Evolutionary conservation across 371 early-diverging fungal genomes (phyloP).

Genomic region (Mortierella sp.): DNA sequence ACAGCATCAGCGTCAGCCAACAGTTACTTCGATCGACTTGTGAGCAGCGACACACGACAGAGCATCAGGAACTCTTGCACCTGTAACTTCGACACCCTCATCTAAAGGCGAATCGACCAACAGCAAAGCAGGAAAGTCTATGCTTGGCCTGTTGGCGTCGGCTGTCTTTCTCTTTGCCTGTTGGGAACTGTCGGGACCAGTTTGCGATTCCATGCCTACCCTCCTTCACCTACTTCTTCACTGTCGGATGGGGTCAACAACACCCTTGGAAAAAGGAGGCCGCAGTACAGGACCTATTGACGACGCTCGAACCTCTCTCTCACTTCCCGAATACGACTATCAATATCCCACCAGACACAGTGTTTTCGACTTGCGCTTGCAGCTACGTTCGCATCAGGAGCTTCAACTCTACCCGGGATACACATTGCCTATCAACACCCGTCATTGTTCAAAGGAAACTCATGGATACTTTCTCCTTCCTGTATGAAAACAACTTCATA

Average conservation of each 20-base stretch:
- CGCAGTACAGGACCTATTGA: background rate
- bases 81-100: background rate
- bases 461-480: conserved; percentile 8
- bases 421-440: background rate
- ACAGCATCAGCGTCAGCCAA: background rate
- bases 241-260: background rate
- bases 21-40: background rate
- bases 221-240: background rate
- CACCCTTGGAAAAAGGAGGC: background rate
- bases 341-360: background rate
- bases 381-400: background rate
- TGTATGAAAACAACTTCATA: background rate
- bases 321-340: too few species aligned
- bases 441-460: background rate
- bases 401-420: background rate
- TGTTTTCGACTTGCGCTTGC: background rate
- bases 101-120: background rate
- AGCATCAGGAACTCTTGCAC: background rate
- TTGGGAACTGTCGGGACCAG: background rate
- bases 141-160: background rate
- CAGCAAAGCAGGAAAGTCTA: background rate
- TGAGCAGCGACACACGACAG: background rate
- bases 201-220: background rate
- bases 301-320: background rate
- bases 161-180: background rate